phyloP scores from a whole-genome alignment of 2,329 filamentous ascomycete genomes.

The Aspergillus eucalypticola region DNA sequence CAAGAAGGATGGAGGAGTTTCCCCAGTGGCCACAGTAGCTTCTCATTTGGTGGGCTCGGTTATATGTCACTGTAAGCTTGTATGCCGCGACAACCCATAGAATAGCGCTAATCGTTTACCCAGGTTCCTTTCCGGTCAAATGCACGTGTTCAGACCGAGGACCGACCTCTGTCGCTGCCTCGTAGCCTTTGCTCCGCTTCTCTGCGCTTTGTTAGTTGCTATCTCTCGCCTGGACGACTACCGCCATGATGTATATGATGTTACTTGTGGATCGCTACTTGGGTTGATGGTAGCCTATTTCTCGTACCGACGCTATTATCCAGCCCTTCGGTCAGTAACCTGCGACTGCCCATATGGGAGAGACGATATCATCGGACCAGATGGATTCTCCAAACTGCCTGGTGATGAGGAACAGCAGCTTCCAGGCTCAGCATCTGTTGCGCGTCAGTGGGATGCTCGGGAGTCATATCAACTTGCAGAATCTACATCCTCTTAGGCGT shows the following conservation, averaged over 20 bases:
- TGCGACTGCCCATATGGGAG: constrained; percentile 55
- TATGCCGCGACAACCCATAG: background rate
- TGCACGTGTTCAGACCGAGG: constrained; percentile 59
- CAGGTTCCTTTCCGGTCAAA: constrained; percentile 54
- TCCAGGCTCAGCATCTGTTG: constrained; percentile 14
- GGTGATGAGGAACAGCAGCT: constrained; percentile 37
- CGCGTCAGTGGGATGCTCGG: constrained; percentile 15
- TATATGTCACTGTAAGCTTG: constrained; percentile 53
- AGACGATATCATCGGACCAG: constrained; percentile 20
- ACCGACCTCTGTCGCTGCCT: constrained; percentile 59
- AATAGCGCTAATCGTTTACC: background rate
- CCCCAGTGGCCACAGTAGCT: constrained; percentile 63
- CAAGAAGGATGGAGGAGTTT: constrained; percentile 68
- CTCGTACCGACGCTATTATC: constrained; percentile 63
- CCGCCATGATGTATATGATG: constrained; percentile 65
- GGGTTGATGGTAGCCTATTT: constrained; percentile 58
- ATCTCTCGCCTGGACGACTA: constrained; percentile 65
- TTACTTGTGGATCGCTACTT: constrained; percentile 56
- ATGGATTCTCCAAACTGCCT: constrained; percentile 33
- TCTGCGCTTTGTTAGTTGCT: constrained; percentile 61
- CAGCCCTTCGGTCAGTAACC: constrained; percentile 49
- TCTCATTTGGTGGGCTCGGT: constrained; percentile 62
- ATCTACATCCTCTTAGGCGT: constrained; percentile 13
- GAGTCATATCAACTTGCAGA: constrained; percentile 30
- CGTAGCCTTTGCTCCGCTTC: constrained; percentile 56